A percentile compares a stretch with the other conserved stretches of the same genome.
These are phyloP conservation scores for Phellinidium pouzarii DNA, from an alignment of 1,284 basidiomycete species.

Conservation along the genomic window DNA sequence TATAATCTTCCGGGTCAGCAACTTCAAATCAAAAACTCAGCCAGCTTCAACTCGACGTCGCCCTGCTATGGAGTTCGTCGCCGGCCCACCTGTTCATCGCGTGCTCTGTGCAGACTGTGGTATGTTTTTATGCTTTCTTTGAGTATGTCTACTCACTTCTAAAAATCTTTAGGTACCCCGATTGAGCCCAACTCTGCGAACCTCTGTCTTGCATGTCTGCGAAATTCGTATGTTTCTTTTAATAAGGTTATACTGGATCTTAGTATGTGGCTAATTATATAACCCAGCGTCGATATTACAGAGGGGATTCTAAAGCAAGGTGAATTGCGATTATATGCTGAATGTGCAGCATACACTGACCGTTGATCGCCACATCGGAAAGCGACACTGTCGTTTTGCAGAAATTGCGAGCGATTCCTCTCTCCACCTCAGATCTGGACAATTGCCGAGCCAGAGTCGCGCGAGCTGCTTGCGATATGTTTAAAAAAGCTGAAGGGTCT, in stretches of 20 bases:
- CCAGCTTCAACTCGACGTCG: slow-evolving; percentile 3
- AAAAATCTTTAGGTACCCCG: slow-evolving; percentile 68
- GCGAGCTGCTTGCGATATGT: slow-evolving; percentile 88
- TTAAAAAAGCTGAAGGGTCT: slow-evolving; percentile 93
- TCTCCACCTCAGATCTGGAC: slow-evolving; percentile 89
- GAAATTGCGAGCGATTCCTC: slow-evolving; percentile 94
- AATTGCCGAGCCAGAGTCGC: slow-evolving; percentile 81
- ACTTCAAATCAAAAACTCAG: not conserved
- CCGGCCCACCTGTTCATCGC: slow-evolving; percentile 63
- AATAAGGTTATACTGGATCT: not conserved
- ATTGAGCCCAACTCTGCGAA: slow-evolving; percentile 96
- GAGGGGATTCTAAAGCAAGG: slow-evolving; percentile 98
- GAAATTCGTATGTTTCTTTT: slow-evolving; percentile 64
- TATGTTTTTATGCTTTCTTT: slow-evolving; percentile 28
- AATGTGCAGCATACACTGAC: slow-evolving; percentile 10
- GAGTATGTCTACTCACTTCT: slow-evolving; percentile 8
- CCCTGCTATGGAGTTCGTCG: slow-evolving; percentile 62
- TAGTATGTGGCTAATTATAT: not conserved
- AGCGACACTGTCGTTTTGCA: slow-evolving; percentile 90
- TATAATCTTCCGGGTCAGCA: not conserved
- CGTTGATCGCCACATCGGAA: not conserved
- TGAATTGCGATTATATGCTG: slow-evolving; percentile 27
- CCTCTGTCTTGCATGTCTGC: slow-evolving; percentile 86
- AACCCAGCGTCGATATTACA: slow-evolving; percentile 84
- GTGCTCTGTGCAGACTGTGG: slow-evolving; percentile 82